Evolutionary conservation across 1,284 basidiomycete species (phyloP), one percentile per base, ranked within the genome.

Genomic region (Puccinia sorghi): DNA sequence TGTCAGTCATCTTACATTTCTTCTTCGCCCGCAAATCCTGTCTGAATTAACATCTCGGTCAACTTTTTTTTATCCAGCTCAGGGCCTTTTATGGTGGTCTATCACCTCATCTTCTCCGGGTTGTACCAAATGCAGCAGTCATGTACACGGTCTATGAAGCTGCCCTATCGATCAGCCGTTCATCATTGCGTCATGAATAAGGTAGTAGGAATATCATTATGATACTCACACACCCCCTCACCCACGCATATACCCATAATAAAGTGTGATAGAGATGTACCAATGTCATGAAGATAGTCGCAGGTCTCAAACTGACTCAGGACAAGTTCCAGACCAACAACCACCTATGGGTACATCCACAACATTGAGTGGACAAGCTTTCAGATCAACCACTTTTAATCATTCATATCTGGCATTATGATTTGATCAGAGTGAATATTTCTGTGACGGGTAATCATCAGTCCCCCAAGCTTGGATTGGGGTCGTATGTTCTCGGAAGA

Each of bases 51-150:
- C 27, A 11, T 25, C 25, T 32, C 22, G 13, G 3, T 37, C 43
- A 27, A 3, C 39, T 8, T 67, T n/a, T 27, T 22, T 70, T 22
- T 37, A 48, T 72, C n/a, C 27, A 79, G 70, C 54, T 41, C n/a
- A 59, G 89, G 43, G 90, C 92, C 5, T 85, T 99, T 56, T 99
- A 99, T 83, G 92, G 94, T 46, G 97, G 97, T 4, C 88, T 99
- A 73, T 92, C 91, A 73, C 94, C 96, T 0, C 97, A 99, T 85
- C 87, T 99, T 79, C 91, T 99, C 88, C 90, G 96, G 66, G 96
- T 99, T 73, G 93, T 98, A 0, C 96, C 96, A 3, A 99, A 99
- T 82, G 96, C 96, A 0, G 92, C 92, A 0, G 93, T 97, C 81
- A 99, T 98, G 94, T 99, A 91, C 86, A 90, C 80, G n/a, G 84